Conservation (phyloP, 768 basidiomycete genomes). For the Baorangia bicolor region DNA sequence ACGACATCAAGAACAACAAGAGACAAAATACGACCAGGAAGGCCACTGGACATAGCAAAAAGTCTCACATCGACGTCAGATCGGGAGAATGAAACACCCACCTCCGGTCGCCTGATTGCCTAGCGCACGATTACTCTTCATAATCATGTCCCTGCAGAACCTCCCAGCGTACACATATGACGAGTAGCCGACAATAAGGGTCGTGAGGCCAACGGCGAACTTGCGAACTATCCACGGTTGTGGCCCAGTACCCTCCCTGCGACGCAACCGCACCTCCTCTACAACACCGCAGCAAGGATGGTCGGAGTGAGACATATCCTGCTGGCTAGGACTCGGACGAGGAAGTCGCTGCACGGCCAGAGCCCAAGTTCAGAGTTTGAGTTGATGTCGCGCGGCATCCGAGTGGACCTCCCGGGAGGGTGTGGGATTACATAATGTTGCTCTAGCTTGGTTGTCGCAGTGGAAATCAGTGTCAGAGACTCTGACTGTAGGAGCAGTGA, state of each 20-base stretch:
- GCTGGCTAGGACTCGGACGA: neutral
- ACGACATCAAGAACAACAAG: conserved; percentile 68
- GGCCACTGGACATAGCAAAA: conserved; percentile 46
- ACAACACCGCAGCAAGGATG: conserved; percentile 50
- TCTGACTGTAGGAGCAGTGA: too few species aligned
- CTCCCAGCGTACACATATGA: conserved; percentile 77
- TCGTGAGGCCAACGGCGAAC: conserved; percentile 56
- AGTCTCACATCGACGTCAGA: conserved; percentile 4
- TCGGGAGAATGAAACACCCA: conserved; percentile 42
- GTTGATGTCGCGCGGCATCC: conserved; percentile 15
- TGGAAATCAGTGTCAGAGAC: neutral
- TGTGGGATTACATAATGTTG: conserved; percentile 23
- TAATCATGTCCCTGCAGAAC: conserved; percentile 72
- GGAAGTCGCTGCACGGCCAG: neutral
- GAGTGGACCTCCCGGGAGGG: conserved; percentile 3
- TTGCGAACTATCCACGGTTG: conserved; percentile 79
- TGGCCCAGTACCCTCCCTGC: conserved; percentile 41
- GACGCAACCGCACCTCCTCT: conserved; percentile 45
- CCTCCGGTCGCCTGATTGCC: conserved; percentile 58
- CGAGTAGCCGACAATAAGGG: conserved; percentile 64
- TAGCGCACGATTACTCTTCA: conserved; percentile 39
- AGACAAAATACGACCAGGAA: conserved; percentile 63
- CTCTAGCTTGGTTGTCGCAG: neutral
- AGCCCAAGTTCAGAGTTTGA: conserved; percentile 2
- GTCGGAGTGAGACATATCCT: conserved; percentile 17